Evolutionary conservation across 257 asterid species (phyloP).

Genomic region (Primulina eburnea): DNA sequence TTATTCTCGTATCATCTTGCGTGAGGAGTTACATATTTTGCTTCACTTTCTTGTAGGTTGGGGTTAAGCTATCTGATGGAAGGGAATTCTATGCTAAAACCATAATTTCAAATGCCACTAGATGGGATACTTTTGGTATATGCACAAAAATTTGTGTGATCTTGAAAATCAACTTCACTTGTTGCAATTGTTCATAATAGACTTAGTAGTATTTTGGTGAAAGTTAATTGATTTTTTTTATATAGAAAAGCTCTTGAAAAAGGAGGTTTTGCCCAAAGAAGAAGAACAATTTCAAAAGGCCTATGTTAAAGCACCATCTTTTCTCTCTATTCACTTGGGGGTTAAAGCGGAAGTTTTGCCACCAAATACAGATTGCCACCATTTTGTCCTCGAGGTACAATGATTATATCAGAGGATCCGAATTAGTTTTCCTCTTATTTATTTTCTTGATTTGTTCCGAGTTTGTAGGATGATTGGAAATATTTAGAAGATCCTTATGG

Average conservation of each 20-base stretch:
- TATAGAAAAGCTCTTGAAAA: constrained; percentile 76
- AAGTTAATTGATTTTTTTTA: constrained; percentile 19
- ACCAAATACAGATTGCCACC: constrained; percentile 88
- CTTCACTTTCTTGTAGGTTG: constrained; percentile 55
- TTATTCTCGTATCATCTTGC: constrained; percentile 18
- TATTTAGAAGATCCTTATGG: constrained; percentile 77
- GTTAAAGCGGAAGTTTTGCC: constrained; percentile 89
- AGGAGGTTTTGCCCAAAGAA: constrained; percentile 75
- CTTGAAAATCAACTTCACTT: constrained; percentile 8
- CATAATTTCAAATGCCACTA: constrained; percentile 85
- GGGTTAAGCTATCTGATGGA: constrained; percentile 89
- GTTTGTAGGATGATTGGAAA: constrained; percentile 72
- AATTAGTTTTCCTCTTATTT: constrained; percentile 2
- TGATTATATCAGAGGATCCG: constrained; percentile 16
- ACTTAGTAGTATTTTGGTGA: neutral
- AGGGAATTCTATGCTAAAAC: constrained; percentile 82
- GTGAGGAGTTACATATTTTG: constrained; percentile 18
- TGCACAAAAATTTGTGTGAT: constrained; percentile 27
- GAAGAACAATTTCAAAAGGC: constrained; percentile 86
- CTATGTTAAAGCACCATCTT: constrained; percentile 95
- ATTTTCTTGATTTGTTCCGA: constrained; percentile 17
- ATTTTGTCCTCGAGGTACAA: constrained; percentile 81
- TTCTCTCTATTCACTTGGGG: constrained; percentile 93
- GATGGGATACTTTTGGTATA: constrained; percentile 99
- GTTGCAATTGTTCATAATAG: constrained; percentile 6